These are phyloP conservation scores for Lichtheimia ornata DNA, from an alignment of 371 early-diverging fungal genomes.

Conservation along the genomic window DNA sequence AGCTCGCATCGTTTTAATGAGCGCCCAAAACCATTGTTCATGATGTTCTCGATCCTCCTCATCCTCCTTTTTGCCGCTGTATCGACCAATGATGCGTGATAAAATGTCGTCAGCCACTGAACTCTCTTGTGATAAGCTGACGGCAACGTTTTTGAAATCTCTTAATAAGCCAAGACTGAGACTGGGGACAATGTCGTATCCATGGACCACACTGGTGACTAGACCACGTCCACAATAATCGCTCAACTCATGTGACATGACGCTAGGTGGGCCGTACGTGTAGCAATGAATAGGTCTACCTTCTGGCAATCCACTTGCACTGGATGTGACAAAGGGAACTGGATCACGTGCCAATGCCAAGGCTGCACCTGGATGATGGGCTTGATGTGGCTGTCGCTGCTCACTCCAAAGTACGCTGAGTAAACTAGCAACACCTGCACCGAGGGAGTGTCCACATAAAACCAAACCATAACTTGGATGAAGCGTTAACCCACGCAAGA, in stretches of 20 bases:
- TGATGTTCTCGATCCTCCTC: slow-evolving; percentile 27
- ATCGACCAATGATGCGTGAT: slow-evolving; percentile 57
- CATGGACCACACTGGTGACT: slow-evolving; percentile 76
- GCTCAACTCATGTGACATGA: slow-evolving; percentile 66
- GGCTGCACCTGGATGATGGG: not conserved
- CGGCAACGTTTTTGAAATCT: slow-evolving; percentile 77
- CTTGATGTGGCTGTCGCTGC: slow-evolving; percentile 29
- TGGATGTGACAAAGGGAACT: slow-evolving; percentile 65
- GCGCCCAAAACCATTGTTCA: slow-evolving; percentile 81
- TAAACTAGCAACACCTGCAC: slow-evolving; percentile 78
- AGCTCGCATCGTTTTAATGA: slow-evolving; percentile 80
- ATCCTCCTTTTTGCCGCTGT: slow-evolving; percentile 13
- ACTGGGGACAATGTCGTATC: slow-evolving; percentile 71
- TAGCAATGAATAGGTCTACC: slow-evolving; percentile 80
- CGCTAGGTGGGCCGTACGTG: slow-evolving; percentile 76
- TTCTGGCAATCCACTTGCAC: slow-evolving; percentile 64
- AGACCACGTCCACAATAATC: slow-evolving; percentile 67
- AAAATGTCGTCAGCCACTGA: slow-evolving; percentile 75
- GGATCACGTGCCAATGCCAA: slow-evolving; percentile 38
- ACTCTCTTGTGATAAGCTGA: slow-evolving; percentile 65
- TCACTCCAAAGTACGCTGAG: slow-evolving; percentile 72
- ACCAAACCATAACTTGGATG: slow-evolving; percentile 78
- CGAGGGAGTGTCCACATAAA: slow-evolving; percentile 80
- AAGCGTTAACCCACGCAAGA: slow-evolving; percentile 61
- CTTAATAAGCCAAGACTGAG: slow-evolving; percentile 73